phyloP scores from a whole-genome alignment of 2,329 filamentous ascomycete species.

The Arthroderma sp. region DNA sequence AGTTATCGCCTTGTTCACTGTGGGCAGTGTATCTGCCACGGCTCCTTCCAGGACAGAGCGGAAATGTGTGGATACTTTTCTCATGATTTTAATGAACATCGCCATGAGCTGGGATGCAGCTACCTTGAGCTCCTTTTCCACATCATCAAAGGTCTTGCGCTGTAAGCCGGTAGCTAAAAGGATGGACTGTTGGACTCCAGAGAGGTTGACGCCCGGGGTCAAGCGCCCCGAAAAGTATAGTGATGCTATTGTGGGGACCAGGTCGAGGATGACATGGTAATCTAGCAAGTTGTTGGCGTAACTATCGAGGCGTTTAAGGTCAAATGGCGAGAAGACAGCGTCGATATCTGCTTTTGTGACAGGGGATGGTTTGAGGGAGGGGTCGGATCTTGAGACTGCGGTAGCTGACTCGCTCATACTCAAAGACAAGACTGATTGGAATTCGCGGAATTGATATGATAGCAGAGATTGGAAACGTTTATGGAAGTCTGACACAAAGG shows the following conservation, averaged over 20 bases:
- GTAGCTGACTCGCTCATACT: slow-evolving; percentile 80
- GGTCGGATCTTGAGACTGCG: slow-evolving; percentile 56
- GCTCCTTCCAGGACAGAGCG: slow-evolving; percentile 61
- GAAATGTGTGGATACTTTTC: slow-evolving; percentile 75
- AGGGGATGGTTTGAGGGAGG: slow-evolving; percentile 40
- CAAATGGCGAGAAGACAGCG: slow-evolving; percentile 69
- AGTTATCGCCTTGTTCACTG: slow-evolving; percentile 33
- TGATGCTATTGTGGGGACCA: slow-evolving; percentile 68
- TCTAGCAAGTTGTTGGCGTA: slow-evolving; percentile 97
- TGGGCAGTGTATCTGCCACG: slow-evolving; percentile 54
- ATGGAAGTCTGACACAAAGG: slow-evolving; percentile 88
- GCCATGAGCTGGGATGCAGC: slow-evolving; percentile 70
- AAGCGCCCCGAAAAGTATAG: slow-evolving; percentile 78
- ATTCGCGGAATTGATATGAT: slow-evolving; percentile 82
- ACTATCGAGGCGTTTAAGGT: slow-evolving; percentile 85
- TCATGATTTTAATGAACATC: slow-evolving; percentile 93
- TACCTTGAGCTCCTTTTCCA: slow-evolving; percentile 67
- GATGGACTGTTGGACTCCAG: slow-evolving; percentile 73
- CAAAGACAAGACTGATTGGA: slow-evolving; percentile 64
- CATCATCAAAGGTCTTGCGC: slow-evolving; percentile 68
- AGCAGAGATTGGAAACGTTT: slow-evolving; percentile 80
- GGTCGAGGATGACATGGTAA: slow-evolving; percentile 91
- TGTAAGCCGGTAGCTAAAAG: slow-evolving; percentile 86
- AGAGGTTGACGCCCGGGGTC: slow-evolving; percentile 54
- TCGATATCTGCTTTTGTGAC: slow-evolving; percentile 69